Evolutionary conservation across 495 filamentous ascomycete genomes (phyloP), one percentile per base, ranked within the genome.

Genomic region (Penicillium cinerascens): DNA sequence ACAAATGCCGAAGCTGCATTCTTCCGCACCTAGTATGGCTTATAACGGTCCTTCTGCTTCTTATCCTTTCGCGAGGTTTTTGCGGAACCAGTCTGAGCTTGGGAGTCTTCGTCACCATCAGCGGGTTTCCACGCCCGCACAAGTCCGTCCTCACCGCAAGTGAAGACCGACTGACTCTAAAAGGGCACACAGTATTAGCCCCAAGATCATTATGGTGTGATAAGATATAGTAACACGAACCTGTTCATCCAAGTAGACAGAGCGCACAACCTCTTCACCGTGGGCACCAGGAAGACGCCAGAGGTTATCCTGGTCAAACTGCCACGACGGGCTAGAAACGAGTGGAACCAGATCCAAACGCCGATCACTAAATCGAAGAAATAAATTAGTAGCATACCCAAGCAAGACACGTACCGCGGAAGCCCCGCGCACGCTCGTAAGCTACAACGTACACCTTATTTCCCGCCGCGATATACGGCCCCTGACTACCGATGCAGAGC

Each of bases 201-300:
- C 39, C 22, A 38, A 44, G 7, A 40, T 18, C 16, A 10, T 53
- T 10, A 45, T 25, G 21, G 20, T 2, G 15, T 4, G 23, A 16
- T 3, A 42, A 1, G 44, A 6, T 11, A 15, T 11, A 15, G 10
- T 8, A 17, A 37, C 42, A 68, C 76, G 54, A 71, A 87, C 86
- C 64, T 77, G 75, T 46, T 87, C 85, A 55, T 87, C 79, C 38
- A 92, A 72, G 69, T 81, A 86, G 40, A 96, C 82, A 35, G 88
- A 86, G 42, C 92, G 80, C 18, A 95, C 84, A 44, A 97, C 79
- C 58, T 97, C 92, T 21, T 84, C 83, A 1, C 88, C 88, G 70
- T 97, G 92, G 4, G 84, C 91, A 21, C 87, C 89, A 1, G 79
- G 78, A 21, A 95, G 68, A 10, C 81, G 82, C 52, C 90, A 81